Percentiles rank a stretch among this genome's conserved stretches.
These are phyloP conservation scores for Lachnellula cervina DNA, from an alignment of 2,329 filamentous ascomycete genomes.

Conservation along the genomic window DNA sequence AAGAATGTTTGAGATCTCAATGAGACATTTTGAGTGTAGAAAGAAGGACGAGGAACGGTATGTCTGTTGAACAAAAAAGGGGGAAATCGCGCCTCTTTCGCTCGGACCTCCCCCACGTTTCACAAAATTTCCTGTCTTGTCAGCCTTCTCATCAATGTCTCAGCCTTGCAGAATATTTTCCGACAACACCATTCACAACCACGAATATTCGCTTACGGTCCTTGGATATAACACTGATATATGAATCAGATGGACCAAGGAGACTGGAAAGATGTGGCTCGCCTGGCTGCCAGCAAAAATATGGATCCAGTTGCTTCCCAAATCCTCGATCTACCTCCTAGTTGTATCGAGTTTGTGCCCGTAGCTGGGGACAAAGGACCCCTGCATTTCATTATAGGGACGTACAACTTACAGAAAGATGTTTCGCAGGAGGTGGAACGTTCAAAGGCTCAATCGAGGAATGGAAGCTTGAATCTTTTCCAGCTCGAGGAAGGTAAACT, in stretches of 20 bases:
- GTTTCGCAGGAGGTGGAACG: conserved; percentile 50
- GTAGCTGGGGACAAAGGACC: conserved; percentile 37
- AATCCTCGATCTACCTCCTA: conserved; percentile 63
- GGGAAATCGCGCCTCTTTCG: conserved; percentile 1
- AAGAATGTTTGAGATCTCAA: background rate
- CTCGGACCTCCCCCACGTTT: conserved; percentile 1
- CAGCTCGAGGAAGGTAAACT: conserved; percentile 46
- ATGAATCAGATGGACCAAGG: background rate
- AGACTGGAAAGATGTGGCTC: conserved; percentile 12
- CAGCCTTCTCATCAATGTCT: background rate
- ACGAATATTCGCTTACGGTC: background rate
- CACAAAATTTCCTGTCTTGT: background rate
- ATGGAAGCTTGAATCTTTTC: conserved; percentile 70
- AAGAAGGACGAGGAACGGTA: background rate
- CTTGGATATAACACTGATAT: background rate
- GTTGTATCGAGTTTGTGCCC: conserved; percentile 72
- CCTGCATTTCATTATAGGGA: conserved; percentile 70
- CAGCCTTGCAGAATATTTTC: background rate
- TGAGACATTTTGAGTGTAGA: background rate
- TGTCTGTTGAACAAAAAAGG: background rate
- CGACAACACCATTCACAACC: background rate
- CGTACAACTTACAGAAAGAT: conserved; percentile 66
- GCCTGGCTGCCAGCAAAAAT: conserved; percentile 12
- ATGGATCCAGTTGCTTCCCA: conserved; percentile 39
- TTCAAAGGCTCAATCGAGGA: conserved; percentile 54